These are phyloP conservation scores for Populus hybrid DNA, from an alignment of 441 rosid genomes.

Conservation along the genomic window DNA sequence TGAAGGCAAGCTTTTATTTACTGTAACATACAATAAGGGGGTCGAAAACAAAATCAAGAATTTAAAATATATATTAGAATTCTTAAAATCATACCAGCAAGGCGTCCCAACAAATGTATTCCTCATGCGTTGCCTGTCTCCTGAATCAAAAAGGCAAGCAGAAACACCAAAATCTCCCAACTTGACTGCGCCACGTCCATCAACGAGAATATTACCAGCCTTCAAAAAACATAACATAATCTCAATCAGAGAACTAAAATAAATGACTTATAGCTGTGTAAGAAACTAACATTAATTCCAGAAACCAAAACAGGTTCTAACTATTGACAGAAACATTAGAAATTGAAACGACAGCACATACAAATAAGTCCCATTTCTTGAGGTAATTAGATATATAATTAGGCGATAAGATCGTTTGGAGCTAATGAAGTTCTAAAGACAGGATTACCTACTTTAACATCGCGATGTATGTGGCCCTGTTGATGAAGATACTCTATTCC, in stretches of 20 bases:
- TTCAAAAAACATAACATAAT: conserved; percentile 23
- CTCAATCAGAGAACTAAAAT: not conserved
- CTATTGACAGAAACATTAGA: not conserved
- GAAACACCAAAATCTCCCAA: conserved; percentile 97
- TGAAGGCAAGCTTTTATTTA: not conserved
- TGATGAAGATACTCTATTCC: conserved; percentile 97
- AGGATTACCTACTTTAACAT: conserved; percentile 69
- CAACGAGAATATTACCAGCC: conserved; percentile 96
- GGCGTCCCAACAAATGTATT: conserved; percentile 99
- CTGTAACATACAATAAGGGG: not conserved
- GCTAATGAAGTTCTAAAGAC: not conserved
- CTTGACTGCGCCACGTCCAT: conserved; percentile 72
- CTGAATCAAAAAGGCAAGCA: conserved; percentile 96
- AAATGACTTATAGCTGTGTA: not conserved
- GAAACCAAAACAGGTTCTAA: not conserved
- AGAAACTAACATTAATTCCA: not conserved
- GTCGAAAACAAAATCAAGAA: not conserved
- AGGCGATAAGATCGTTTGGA: not conserved
- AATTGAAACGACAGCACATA: not conserved
- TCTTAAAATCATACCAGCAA: conserved; percentile 65
- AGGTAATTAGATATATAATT: not conserved
- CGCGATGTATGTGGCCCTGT: conserved; percentile 97
- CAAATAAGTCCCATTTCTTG: not conserved
- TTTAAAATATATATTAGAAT: not conserved
- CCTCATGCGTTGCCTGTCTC: conserved; percentile 96